Conservation (phyloP, 768 basidiomycete genomes). For the Rhodocollybia butyracea region DNA sequence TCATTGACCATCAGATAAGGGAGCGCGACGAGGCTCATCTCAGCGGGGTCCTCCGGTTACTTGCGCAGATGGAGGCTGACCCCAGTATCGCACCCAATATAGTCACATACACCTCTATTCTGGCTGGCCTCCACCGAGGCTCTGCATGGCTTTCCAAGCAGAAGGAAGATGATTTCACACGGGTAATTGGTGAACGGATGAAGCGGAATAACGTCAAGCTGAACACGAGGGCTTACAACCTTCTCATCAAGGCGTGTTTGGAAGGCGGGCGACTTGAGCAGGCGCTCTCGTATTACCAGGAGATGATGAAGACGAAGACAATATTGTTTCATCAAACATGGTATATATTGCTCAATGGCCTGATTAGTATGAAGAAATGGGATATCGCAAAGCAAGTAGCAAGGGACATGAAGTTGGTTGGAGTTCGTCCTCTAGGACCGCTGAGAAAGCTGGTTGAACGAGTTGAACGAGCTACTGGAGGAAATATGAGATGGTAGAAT, state of each 20-base stretch:
- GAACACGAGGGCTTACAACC: constrained; percentile 70
- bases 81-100: constrained; percentile 56
- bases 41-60: constrained; percentile 60
- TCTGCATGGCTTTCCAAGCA: constrained; percentile 39
- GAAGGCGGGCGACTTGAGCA: constrained; percentile 45
- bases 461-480: constrained; percentile 40
- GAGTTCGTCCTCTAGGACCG: constrained; percentile 41
- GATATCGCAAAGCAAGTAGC: constrained; percentile 56
- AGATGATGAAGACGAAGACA: constrained; percentile 52
- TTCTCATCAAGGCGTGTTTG: constrained; percentile 68
- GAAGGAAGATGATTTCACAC: constrained; percentile 43
- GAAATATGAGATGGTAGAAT: constrained; percentile 12
- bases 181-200: constrained; percentile 58
- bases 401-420: constrained; percentile 49
- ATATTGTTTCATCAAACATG: constrained; percentile 63
- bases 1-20: constrained; percentile 73
- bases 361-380: constrained; percentile 59
- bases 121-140: constrained; percentile 68
- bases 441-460: constrained; percentile 46
- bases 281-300: constrained; percentile 56
- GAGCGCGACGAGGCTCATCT: constrained; percentile 52
- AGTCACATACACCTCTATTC: constrained; percentile 80
- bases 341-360: constrained; percentile 69
- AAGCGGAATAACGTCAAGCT: constrained; percentile 47
- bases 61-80: constrained; percentile 71